Evolutionary conservation across 306 rosid species (phyloP).

Genomic region (Casuarina equisetifolia): DNA sequence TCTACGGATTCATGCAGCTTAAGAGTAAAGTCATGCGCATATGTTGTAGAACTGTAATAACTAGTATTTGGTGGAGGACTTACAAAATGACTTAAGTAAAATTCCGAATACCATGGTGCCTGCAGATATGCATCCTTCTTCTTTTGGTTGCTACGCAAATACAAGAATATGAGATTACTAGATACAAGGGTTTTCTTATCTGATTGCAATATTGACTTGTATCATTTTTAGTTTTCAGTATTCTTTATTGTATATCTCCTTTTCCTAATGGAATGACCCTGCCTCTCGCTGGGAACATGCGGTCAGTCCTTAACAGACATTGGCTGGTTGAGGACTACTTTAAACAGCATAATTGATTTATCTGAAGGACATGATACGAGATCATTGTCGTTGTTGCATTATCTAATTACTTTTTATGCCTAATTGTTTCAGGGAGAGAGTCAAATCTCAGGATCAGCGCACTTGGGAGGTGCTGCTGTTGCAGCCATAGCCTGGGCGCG

Average conservation of each 20-base stretch:
- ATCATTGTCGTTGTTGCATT: constrained; percentile 1
- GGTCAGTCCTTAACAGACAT: not conserved
- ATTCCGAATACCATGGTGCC: not conserved
- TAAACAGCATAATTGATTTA: not conserved
- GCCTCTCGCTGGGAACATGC: not conserved
- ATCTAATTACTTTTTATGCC: not conserved
- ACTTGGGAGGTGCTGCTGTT: constrained; percentile 86
- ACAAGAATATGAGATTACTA: not conserved
- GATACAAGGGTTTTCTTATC: not conserved
- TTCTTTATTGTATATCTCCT: not conserved
- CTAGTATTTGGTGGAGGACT: constrained; percentile 17
- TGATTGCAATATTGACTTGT: not conserved
- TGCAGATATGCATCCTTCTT: not conserved
- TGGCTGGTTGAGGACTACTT: not conserved
- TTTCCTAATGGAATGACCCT: not conserved
- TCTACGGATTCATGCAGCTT: constrained; percentile 14
- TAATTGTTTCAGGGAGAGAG: constrained; percentile 57
- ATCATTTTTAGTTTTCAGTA: not conserved
- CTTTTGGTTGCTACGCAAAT: not conserved
- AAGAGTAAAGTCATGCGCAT: constrained; percentile 7
- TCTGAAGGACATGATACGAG: constrained; percentile 13
- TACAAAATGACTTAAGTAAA: not conserved
- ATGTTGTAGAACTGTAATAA: not conserved
- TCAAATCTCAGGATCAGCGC: constrained; percentile 71
- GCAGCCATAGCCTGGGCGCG: constrained; percentile 84